Conservation (phyloP, 805 yeast genomes). For the Ogataea allantospora region DNA sequence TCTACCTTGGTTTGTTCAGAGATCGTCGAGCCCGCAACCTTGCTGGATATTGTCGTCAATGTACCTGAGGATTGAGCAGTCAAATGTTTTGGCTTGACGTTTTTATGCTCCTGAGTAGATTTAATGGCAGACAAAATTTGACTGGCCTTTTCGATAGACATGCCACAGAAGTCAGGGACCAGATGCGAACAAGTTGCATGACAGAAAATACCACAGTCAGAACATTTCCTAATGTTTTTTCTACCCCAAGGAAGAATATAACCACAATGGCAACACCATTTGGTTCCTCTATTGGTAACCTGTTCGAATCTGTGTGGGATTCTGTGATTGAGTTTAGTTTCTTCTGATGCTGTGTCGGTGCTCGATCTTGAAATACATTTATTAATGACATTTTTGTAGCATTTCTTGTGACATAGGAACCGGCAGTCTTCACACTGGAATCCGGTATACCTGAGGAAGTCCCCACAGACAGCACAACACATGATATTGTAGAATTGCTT, state of each 20-base stretch:
- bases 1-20: conserved; percentile 13
- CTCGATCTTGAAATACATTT: conserved; percentile 80
- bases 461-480: conserved; percentile 98
- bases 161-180: conserved; percentile 98
- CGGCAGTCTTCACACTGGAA: conserved; percentile 84
- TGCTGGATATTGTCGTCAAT: conserved; percentile 13
- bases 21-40: conserved; percentile 7
- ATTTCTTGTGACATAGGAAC: conserved; percentile 76
- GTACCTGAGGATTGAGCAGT: conserved; percentile 16
- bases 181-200: conserved; percentile 89
- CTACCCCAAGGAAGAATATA: conserved; percentile 93
- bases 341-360: conserved; percentile 67
- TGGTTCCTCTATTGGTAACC: conserved; percentile 89
- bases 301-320: conserved; percentile 97
- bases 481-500: conserved; percentile 93
- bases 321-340: conserved; percentile 84
- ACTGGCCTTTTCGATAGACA: conserved; percentile 96
- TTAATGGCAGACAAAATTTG: conserved; percentile 82
- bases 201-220: conserved; percentile 92
- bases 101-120: conserved; percentile 51
- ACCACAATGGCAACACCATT: conserved; percentile 99
- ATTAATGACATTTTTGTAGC: conserved; percentile 77
- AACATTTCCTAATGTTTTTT: conserved; percentile 87
- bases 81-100: conserved; percentile 9
- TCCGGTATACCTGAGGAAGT: conserved; percentile 84